A percentile compares a stretch with the other conserved stretches of the same genome.
Evolutionary conservation across 495 filamentous ascomycete genomes (phyloP).

Genomic region (Lophiostoma macrostomum): DNA sequence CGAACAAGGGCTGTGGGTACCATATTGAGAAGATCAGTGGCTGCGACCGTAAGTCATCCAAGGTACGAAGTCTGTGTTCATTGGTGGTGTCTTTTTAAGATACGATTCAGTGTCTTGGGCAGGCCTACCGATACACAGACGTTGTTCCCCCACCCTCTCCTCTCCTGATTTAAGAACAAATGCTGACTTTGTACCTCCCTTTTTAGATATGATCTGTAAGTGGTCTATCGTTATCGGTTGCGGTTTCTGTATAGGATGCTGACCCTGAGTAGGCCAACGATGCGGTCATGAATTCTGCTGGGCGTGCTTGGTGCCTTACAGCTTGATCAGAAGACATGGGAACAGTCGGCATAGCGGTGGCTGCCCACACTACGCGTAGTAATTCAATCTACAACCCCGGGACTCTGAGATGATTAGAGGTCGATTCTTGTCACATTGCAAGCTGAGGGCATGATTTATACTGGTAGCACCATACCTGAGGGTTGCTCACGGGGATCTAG

Average conservation of each 20-base stretch:
- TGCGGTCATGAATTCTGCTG: constrained; percentile 40
- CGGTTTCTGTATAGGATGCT: background rate
- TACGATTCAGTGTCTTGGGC: too few species aligned
- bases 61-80: constrained; percentile 11
- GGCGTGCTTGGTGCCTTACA: constrained; percentile 31
- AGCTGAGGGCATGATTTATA: too few species aligned
- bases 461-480: too few species aligned
- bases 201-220: constrained; percentile 3
- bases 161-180: too few species aligned
- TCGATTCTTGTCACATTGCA: too few species aligned
- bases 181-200: background rate
- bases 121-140: too few species aligned
- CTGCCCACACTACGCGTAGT: constrained; percentile 25
- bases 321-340: constrained; percentile 4
- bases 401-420: too few species aligned
- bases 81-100: too few species aligned
- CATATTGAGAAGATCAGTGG: constrained; percentile 39
- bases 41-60: constrained; percentile 39
- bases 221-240: background rate
- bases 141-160: too few species aligned
- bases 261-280: constrained; percentile 21
- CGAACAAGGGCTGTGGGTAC: constrained; percentile 31
- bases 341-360: constrained; percentile 13
- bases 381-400: too few species aligned
- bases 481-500: too few species aligned